Evolutionary conservation across 768 basidiomycete species (phyloP).

Genomic region (Clavaria fumosa): DNA sequence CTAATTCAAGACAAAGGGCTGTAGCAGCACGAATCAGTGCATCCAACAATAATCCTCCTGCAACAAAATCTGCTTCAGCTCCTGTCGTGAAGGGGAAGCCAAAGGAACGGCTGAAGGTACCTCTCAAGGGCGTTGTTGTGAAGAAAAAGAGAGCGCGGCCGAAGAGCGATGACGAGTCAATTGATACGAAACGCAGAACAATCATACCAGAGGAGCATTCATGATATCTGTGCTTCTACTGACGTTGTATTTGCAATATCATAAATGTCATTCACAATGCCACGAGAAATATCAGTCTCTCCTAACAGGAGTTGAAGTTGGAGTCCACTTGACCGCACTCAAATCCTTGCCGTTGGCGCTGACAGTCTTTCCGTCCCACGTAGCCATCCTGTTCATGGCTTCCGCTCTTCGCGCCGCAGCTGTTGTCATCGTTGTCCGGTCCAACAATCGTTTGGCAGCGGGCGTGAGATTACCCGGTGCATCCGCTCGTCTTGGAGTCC

Average conservation of each 20-base stretch:
- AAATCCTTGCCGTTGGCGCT: slow-evolving; percentile 44
- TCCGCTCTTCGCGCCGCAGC: slow-evolving; percentile 49
- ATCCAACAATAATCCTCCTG: slow-evolving; percentile 25
- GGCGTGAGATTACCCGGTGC: slow-evolving; percentile 69
- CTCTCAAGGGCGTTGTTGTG: slow-evolving; percentile 62
- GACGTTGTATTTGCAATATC: too few relatives aligned
- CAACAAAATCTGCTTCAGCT: slow-evolving; percentile 18
- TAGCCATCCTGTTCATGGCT: slow-evolving; percentile 41
- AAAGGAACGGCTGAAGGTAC: too few relatives aligned
- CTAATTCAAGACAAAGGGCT: slow-evolving; percentile 24
- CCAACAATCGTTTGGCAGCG: slow-evolving; percentile 64
- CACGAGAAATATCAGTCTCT: slow-evolving; percentile 9
- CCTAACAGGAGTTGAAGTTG: slow-evolving; percentile 40
- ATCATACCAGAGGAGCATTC: too few relatives aligned
- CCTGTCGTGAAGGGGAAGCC: slow-evolving; percentile 40
- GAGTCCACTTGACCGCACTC: slow-evolving; percentile 62
- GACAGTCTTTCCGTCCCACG: slow-evolving; percentile 34
- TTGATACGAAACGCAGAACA: slow-evolving; percentile 6
- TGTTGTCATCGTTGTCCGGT: slow-evolving; percentile 53
- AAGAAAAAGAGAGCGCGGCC: slow-evolving; percentile 44
- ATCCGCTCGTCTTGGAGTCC: slow-evolving; percentile 64
- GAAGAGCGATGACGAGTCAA: slow-evolving; percentile 8
- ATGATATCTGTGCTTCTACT: too few relatives aligned
- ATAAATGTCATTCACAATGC: not conserved
- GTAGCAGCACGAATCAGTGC: slow-evolving; percentile 55